Conservation (phyloP, 441 rosid genomes). For the Macaranga tanarius region DNA sequence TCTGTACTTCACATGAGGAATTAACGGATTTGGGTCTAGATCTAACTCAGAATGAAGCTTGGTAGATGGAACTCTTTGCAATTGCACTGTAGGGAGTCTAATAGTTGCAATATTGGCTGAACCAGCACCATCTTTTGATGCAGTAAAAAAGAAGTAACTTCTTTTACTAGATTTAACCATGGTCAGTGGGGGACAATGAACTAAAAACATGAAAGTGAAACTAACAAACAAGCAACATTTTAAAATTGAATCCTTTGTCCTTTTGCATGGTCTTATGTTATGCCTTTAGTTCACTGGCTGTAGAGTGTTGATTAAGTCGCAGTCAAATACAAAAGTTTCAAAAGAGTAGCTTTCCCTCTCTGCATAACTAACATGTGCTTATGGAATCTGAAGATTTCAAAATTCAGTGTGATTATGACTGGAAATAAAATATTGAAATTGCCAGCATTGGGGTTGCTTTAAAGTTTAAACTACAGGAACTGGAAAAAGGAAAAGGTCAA, state of each 20-base stretch:
- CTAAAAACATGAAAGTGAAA: not conserved
- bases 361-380: not conserved
- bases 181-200: not conserved
- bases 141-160: not conserved
- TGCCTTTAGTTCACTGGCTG: not conserved
- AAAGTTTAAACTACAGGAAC: not conserved
- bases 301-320: not conserved
- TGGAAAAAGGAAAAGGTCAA: not conserved
- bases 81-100: not conserved
- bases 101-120: not conserved
- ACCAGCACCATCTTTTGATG: not conserved
- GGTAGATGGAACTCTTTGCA: no score
- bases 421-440: not conserved
- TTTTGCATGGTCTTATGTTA: not conserved
- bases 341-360: not conserved
- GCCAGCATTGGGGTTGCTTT: not conserved
- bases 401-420: not conserved
- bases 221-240: not conserved
- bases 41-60: not conserved
- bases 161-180: not conserved
- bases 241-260: not conserved
- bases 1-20: not conserved
- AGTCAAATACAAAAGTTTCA: not conserved
- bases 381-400: slow-evolving; percentile 5
- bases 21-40: not conserved